phyloP scores from a whole-genome alignment of 768 basidiomycete species.

The Mycena olivaceomarginata region DNA sequence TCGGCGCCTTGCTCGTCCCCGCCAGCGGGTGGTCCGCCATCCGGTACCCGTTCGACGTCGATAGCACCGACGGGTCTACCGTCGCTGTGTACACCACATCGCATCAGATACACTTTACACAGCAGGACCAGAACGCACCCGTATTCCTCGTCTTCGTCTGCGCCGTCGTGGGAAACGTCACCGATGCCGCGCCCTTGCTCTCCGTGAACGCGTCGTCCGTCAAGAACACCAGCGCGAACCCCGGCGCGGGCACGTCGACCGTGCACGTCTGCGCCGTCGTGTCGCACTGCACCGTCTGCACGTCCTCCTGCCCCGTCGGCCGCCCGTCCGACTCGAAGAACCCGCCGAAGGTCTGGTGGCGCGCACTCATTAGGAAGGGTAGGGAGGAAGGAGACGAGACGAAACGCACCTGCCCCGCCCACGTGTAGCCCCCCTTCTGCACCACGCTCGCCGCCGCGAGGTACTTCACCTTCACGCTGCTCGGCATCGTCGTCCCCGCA shows the following conservation, averaged over 20 bases:
- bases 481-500: no score
- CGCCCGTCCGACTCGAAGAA: not conserved
- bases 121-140: not conserved
- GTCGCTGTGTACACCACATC: not conserved
- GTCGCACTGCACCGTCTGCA: not conserved
- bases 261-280: not conserved
- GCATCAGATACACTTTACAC: not conserved
- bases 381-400: no score
- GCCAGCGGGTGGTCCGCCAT: slow-evolving; percentile 19
- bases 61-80: slow-evolving; percentile 9
- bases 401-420: no score
- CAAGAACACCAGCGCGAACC: no score
- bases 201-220: slow-evolving; percentile 45
- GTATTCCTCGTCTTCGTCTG: not conserved
- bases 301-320: not conserved
- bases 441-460: not conserved
- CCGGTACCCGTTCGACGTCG: slow-evolving; percentile 21
- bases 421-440: no score
- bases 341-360: no score
- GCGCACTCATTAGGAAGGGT: no score
- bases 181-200: slow-evolving; percentile 13
- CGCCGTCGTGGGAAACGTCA: slow-evolving; percentile 11
- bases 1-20: slow-evolving; percentile 20
- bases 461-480: not conserved
- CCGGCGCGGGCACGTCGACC: no score